phyloP scores from a whole-genome alignment of 1,139 yeast genomes.

The Scheffersomyces quercinus region DNA sequence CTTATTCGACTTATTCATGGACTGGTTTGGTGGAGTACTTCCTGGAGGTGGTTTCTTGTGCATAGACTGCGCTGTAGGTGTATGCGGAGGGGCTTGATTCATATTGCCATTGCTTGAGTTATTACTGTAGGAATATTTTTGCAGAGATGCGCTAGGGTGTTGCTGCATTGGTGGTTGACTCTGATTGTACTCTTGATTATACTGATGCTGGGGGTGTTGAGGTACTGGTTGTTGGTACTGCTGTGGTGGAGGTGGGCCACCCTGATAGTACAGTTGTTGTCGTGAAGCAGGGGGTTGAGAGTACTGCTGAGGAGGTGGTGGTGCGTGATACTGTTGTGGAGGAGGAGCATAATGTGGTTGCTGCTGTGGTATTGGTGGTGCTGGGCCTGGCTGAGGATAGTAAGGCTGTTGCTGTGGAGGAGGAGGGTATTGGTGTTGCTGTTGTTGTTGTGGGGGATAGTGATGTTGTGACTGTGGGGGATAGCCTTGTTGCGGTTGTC shows the following conservation, averaged over 20 bases:
- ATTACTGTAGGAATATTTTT: conserved; percentile 1
- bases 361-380: conserved; percentile 12
- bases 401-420: conserved; percentile 13
- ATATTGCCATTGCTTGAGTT: conserved; percentile 1
- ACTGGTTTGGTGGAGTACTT: conserved; percentile 5
- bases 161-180: conserved; percentile 2
- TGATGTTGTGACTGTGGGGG: conserved; percentile 10
- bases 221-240: conserved; percentile 13
- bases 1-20: conserved; percentile 2
- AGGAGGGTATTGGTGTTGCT: conserved; percentile 16
- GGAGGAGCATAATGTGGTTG: conserved; percentile 15
- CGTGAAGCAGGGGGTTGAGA: conserved; percentile 7
- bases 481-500: conserved; percentile 17
- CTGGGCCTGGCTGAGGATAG: conserved; percentile 15
- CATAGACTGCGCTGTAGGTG: conserved; percentile 4
- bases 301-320: conserved; percentile 13
- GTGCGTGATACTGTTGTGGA: conserved; percentile 17
- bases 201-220: conserved; percentile 9
- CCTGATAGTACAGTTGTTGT: conserved; percentile 4
- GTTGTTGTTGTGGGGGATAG: conserved; percentile 10
- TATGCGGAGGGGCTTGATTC: background rate
- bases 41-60: conserved; percentile 16
- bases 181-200: background rate
- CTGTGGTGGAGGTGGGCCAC: conserved; percentile 11
- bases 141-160: conserved; percentile 2